These are phyloP conservation scores for Alternaria triticimaculans DNA, from an alignment of 2,329 filamentous ascomycete species.

Conservation along the genomic window DNA sequence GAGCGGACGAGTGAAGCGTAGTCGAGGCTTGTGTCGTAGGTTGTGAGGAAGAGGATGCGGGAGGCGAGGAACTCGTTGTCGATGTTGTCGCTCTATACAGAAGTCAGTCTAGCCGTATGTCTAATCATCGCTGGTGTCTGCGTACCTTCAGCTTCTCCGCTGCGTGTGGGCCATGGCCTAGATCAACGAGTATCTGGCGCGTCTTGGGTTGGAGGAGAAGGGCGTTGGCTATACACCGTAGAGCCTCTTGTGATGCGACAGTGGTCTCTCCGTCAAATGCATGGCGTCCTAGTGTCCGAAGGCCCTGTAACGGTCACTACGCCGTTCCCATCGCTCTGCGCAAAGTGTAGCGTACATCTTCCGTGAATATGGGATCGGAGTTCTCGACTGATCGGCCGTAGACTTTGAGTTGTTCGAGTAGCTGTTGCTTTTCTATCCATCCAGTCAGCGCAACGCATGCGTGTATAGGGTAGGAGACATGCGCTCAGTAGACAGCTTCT, in stretches of 20 bases:
- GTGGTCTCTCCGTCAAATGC: constrained; percentile 71
- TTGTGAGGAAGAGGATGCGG: constrained; percentile 80
- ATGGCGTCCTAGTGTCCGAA: constrained; percentile 73
- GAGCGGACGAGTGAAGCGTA: constrained; percentile 70
- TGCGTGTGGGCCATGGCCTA: constrained; percentile 70
- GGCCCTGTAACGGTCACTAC: constrained; percentile 63
- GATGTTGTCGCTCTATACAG: constrained; percentile 65
- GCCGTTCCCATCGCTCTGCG: not conserved
- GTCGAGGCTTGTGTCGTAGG: constrained; percentile 75
- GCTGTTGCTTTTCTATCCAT: constrained; percentile 64
- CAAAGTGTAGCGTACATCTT: constrained; percentile 61
- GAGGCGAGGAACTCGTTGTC: constrained; percentile 88
- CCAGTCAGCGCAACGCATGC: constrained; percentile 11
- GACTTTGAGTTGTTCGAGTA: constrained; percentile 73
- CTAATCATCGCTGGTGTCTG: not conserved
- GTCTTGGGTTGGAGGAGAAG: constrained; percentile 72
- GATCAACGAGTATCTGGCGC: constrained; percentile 74
- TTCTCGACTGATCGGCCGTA: constrained; percentile 74
- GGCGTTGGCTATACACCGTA: constrained; percentile 86
- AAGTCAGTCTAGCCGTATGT: constrained; percentile 5
- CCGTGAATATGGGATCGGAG: constrained; percentile 84
- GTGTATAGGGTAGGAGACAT: constrained; percentile 31
- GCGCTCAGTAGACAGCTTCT: constrained; percentile 67
- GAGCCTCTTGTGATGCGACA: constrained; percentile 70
- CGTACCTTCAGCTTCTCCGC: constrained; percentile 71